A percentile compares a stretch with the other conserved stretches of the same genome.
Evolutionary conservation across 768 basidiomycete genomes (phyloP).

Genomic region (Leucocoprinus sp.): DNA sequence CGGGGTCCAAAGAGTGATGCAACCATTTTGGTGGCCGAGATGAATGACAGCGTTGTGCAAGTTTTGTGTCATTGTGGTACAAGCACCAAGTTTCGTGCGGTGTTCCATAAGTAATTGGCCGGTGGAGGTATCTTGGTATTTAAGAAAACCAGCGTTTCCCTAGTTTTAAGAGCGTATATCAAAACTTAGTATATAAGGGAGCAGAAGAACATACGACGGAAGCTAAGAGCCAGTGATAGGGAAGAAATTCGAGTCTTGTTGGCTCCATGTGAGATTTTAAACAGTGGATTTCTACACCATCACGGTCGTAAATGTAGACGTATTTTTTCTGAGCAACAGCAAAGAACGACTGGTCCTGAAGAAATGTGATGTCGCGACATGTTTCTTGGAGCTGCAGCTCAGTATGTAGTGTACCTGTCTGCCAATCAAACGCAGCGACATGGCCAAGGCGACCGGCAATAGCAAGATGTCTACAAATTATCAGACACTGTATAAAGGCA

Average conservation of each 20-base stretch:
- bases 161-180: conserved; percentile 14
- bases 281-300: conserved; percentile 88
- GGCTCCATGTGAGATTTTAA: conserved; percentile 83
- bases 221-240: conserved; percentile 91
- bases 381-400: conserved; percentile 89
- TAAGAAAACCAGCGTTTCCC: conserved; percentile 87
- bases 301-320: conserved; percentile 90
- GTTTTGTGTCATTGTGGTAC: conserved; percentile 84
- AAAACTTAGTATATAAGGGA: background rate
- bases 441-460: conserved; percentile 80
- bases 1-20: conserved; percentile 95
- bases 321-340: conserved; percentile 47
- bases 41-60: conserved; percentile 89
- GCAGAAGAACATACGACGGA: conserved; percentile 51
- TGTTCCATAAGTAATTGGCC: conserved; percentile 82
- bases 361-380: conserved; percentile 89
- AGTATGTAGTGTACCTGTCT: conserved; percentile 73
- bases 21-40: conserved; percentile 91
- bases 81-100: conserved; percentile 84
- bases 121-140: conserved; percentile 96
- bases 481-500: background rate
- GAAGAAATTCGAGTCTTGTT: conserved; percentile 83
- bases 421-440: conserved; percentile 92
- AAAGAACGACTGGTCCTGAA: conserved; percentile 40
- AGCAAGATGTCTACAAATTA: conserved; percentile 61